These are phyloP conservation scores for Globisporangium mamillatum DNA, from an alignment of 352 stramenopile species.

Conservation along the genomic window DNA sequence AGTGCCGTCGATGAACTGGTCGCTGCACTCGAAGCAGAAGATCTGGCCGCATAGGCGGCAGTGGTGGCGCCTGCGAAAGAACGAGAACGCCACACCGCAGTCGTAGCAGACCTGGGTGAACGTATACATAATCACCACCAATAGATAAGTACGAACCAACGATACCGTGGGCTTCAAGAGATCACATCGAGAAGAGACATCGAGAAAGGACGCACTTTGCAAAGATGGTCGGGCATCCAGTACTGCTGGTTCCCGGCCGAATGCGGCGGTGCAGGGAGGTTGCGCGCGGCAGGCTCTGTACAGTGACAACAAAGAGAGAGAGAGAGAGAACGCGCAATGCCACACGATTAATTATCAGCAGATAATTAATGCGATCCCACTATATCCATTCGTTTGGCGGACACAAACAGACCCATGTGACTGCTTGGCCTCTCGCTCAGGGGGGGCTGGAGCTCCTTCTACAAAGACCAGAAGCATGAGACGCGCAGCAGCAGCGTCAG, in stretches of 20 bases:
- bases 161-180: neutral
- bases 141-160: neutral
- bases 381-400: neutral
- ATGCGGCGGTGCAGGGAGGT: conserved; percentile 26
- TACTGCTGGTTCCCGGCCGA: conserved; percentile 61
- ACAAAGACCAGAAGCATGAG: neutral
- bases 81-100: conserved; percentile 72
- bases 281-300: conserved; percentile 23
- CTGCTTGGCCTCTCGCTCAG: conserved; percentile 18
- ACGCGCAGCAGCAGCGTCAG: neutral
- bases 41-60: conserved; percentile 85
- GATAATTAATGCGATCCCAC: neutral
- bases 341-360: neutral
- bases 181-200: neutral
- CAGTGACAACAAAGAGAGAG: neutral
- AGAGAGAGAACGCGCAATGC: too few species aligned
- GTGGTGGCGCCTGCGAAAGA: conserved; percentile 83
- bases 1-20: conserved; percentile 64
- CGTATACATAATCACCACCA: neutral
- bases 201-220: conserved; percentile 45
- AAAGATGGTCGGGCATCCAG: conserved; percentile 86
- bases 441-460: conserved; percentile 18
- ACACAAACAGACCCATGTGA: conserved; percentile 10
- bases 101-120: conserved; percentile 72
- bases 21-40: conserved; percentile 84